These are phyloP conservation scores for Cladorrhinum sp. DNA, from an alignment of 2,329 filamentous ascomycete species.

Conservation along the genomic window DNA sequence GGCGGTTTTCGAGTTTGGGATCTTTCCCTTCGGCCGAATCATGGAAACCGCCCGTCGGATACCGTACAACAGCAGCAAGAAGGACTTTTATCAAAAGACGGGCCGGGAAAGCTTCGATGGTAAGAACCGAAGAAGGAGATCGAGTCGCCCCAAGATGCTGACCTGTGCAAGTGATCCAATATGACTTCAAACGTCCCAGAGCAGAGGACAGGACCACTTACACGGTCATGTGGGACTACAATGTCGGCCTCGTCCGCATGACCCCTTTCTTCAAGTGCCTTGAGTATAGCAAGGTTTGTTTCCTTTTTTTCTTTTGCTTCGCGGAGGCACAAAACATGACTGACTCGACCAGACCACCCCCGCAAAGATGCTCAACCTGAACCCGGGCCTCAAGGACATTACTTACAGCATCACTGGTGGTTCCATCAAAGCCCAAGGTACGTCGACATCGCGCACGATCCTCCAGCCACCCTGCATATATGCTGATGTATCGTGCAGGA, in stretches of 20 bases:
- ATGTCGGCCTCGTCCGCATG: constrained; percentile 87
- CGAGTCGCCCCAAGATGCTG: not conserved
- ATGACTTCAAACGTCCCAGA: constrained; percentile 70
- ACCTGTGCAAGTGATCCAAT: constrained; percentile 66
- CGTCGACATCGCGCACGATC: constrained; percentile 28
- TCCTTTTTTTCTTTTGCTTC: not conserved
- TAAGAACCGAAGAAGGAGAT: constrained; percentile 38
- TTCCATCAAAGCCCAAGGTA: constrained; percentile 84
- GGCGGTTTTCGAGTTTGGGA: constrained; percentile 60
- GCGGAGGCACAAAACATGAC: not conserved
- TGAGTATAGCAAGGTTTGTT: constrained; percentile 76
- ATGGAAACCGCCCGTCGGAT: constrained; percentile 68
- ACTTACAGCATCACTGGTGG: constrained; percentile 94
- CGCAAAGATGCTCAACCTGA: constrained; percentile 74
- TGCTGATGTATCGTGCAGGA: constrained; percentile 51
- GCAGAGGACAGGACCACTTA: constrained; percentile 65
- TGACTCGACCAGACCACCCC: constrained; percentile 70
- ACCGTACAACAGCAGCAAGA: constrained; percentile 93
- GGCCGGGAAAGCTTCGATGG: constrained; percentile 86
- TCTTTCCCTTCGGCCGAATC: constrained; percentile 65
- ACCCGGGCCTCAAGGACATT: constrained; percentile 81
- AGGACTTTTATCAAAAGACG: constrained; percentile 81
- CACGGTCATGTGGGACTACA: constrained; percentile 95
- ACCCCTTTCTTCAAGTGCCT: constrained; percentile 93
- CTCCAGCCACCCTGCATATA: not conserved